A percentile compares a stretch with the other conserved stretches of the same genome.
phyloP scores from a whole-genome alignment of 1,284 basidiomycete species.

The Gomphus sp. region DNA sequence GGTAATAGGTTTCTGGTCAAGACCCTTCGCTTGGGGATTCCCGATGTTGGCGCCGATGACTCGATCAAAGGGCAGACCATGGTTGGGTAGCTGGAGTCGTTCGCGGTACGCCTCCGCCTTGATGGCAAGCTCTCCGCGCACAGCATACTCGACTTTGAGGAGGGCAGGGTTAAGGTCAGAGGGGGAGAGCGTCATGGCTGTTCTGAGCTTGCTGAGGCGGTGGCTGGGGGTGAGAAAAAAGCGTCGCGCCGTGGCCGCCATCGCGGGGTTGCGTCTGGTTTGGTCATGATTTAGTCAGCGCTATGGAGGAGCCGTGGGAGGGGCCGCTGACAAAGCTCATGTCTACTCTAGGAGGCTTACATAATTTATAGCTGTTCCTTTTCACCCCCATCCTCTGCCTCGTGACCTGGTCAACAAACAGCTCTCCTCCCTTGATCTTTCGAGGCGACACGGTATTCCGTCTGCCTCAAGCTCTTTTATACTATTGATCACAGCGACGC shows the following conservation, averaged over 20 bases:
- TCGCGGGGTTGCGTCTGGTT: background rate
- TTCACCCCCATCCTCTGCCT: no score
- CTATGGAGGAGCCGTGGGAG: no score
- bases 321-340: no score
- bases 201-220: background rate
- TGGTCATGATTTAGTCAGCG: no score
- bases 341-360: no score
- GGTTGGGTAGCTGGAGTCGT: slow-evolving; percentile 46
- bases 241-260: slow-evolving; percentile 4
- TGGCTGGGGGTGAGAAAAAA: background rate
- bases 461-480: no score
- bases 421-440: no score
- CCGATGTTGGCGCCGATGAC: slow-evolving; percentile 97
- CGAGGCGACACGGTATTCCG: no score
- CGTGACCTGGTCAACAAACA: no score
- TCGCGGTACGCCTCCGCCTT: slow-evolving; percentile 82
- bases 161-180: slow-evolving; percentile 77
- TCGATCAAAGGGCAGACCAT: slow-evolving; percentile 75
- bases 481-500: no score
- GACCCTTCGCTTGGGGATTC: slow-evolving; percentile 92
- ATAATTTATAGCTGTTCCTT: no score
- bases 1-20: slow-evolving; percentile 91
- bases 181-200: slow-evolving; percentile 36
- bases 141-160: slow-evolving; percentile 89
- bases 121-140: slow-evolving; percentile 93